Evolutionary conservation across 192 early-diverging fungal genomes (phyloP), one percentile per base, ranked within the genome.

Genomic region (Entomortierella chlamydospora): DNA sequence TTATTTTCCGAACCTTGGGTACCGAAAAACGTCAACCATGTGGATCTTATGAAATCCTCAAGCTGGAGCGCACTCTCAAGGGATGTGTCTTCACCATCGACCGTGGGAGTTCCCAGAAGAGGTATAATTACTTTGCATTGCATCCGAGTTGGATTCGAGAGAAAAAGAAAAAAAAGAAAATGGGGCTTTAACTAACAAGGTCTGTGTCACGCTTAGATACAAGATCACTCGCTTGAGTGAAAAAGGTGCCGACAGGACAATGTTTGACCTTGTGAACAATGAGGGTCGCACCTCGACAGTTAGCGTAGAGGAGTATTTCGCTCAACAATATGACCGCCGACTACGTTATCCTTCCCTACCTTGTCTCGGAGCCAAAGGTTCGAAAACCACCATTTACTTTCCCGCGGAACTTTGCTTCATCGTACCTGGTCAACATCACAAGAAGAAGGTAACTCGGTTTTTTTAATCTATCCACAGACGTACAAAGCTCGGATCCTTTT

Each of bases 341-440:
- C 84, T 96, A 25, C 79, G 72, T 60, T 95, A 92, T 61, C 90
- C 94, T 6, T 83, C 87, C 47, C 70, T 95, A 37, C 95, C 94
- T 4, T 87, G 88, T 13, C 57, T 91, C 12, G 87, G 90, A 18
- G 90, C 93, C 23, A 72, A 84, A 29, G 58, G 80, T 12, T 50
- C 29, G 39, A 30, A 47, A 12, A 83, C 83, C 53, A 83, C 84
- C 43, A 45, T 67, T 1, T 78, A 89, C 50, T 84, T 96, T 55
- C 94, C 94, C 7, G 85, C 93, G 60, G 94, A 96, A 77, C 82
- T 95, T 50, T 94, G 93, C 81, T 85, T 88, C 31, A 82, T 96
- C 37, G 83, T 82, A 29, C 82, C 87, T 25, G 93, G 93, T 69
- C 93, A 93, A 83, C 86, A 90, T 55, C 92, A 90, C 68, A 76